A percentile compares a stretch with the other conserved stretches of the same genome.
Conservation (phyloP, 768 basidiomycete species). For the Leucocoprinus birnbaumii region DNA sequence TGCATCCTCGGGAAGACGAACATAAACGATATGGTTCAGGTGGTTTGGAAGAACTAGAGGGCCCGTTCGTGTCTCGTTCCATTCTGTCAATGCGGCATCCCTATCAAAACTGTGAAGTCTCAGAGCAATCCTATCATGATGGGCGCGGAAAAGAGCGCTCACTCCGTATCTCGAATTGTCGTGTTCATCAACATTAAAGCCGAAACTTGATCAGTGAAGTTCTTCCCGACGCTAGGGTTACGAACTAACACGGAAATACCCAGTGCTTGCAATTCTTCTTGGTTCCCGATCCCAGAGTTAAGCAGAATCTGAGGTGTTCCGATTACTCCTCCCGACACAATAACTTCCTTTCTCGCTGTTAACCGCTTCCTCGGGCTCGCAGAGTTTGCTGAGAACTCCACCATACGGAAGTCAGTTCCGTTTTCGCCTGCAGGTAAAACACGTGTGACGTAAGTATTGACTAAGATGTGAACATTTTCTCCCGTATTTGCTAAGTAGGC, state of each 20-base stretch:
- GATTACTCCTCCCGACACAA: slow-evolving; percentile 1
- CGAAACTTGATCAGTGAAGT: slow-evolving; percentile 5
- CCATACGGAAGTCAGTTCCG: slow-evolving; percentile 19
- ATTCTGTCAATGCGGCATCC: not conserved
- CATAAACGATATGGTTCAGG: not conserved
- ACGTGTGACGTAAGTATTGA: slow-evolving; percentile 14
- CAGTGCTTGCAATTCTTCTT: not conserved
- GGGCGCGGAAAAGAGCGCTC: not conserved
- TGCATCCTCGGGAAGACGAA: not conserved
- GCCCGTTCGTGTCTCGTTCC: slow-evolving; percentile 2
- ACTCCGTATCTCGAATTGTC: slow-evolving; percentile 1
- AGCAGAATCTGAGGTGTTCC: slow-evolving; percentile 3
- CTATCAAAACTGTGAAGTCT: slow-evolving; percentile 2
- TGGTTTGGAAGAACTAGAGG: not conserved
- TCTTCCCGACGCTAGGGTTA: slow-evolving; percentile 8
- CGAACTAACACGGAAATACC: slow-evolving; percentile 1
- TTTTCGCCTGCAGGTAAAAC: slow-evolving; percentile 12
- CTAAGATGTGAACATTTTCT: slow-evolving; percentile 11
- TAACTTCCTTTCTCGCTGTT: slow-evolving; percentile 1
- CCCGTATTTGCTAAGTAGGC: slow-evolving; percentile 19
- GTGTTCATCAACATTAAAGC: not conserved
- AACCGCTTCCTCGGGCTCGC: not conserved
- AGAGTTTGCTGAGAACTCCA: slow-evolving; percentile 17
- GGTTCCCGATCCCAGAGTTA: slow-evolving; percentile 5
- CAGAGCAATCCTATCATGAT: not conserved